phyloP scores from a whole-genome alignment of 257 asterid genomes.

The Ophiorrhiza pumila region DNA sequence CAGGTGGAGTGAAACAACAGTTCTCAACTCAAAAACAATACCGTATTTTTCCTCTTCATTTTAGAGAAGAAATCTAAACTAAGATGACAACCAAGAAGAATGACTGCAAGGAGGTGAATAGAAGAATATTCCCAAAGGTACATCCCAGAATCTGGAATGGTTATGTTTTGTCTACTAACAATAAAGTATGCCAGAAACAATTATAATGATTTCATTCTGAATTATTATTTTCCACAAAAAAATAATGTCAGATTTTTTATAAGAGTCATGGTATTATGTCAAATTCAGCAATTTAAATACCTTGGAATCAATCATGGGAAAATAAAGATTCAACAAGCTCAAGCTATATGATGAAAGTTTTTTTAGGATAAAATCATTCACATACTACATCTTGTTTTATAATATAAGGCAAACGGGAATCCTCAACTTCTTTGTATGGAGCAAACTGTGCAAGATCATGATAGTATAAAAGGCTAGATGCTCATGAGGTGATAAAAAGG shows the following conservation, averaged over 20 bases:
- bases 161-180: background rate
- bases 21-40: background rate
- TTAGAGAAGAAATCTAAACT: background rate
- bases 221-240: background rate
- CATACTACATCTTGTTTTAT: background rate
- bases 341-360: background rate
- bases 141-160: background rate
- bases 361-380: background rate
- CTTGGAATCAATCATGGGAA: background rate
- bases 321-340: background rate
- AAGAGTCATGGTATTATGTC: background rate
- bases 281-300: background rate
- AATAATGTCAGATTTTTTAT: background rate
- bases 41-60: background rate
- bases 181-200: background rate
- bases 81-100: background rate
- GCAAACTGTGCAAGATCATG: background rate
- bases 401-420: background rate
- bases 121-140: background rate
- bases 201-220: background rate
- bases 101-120: background rate
- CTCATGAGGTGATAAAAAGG: background rate
- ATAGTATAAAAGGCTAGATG: too few species aligned
- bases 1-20: background rate
- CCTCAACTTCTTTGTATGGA: background rate